A percentile compares a stretch with the other conserved stretches of the same genome.
phyloP scores from a whole-genome alignment of 73 alveolate species.

The Paramecium primaurelia region DNA sequence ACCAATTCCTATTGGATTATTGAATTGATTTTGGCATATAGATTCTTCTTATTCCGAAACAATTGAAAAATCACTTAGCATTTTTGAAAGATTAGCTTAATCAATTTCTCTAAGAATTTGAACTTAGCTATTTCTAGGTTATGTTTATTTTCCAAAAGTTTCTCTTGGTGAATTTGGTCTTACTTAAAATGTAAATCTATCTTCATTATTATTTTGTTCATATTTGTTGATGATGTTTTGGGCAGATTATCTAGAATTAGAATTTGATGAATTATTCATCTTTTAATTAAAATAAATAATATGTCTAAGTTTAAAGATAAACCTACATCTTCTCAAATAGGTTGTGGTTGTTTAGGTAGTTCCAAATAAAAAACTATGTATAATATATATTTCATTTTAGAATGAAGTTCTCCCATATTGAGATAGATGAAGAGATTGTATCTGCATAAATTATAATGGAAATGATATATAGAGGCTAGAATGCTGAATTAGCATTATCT shows the following conservation, averaged over 20 bases:
- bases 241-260: conserved; percentile 10
- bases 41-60: conserved; percentile 44
- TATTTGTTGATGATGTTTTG: not conserved
- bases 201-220: not conserved
- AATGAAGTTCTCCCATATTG: not conserved
- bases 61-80: conserved; percentile 24
- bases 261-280: not conserved
- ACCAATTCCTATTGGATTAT: conserved; percentile 28
- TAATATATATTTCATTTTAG: not conserved
- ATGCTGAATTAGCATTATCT: not conserved
- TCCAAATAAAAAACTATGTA: not conserved
- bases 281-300: not conserved
- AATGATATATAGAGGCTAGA: not conserved
- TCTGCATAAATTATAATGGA: not conserved
- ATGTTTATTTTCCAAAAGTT: conserved; percentile 16
- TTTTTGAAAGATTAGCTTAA: conserved; percentile 12
- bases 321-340: not conserved
- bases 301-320: not conserved
- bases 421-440: not conserved
- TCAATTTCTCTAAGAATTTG: not conserved
- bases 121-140: conserved; percentile 10
- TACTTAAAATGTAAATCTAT: not conserved
- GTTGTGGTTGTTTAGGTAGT: not conserved
- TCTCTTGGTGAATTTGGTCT: conserved; percentile 28
- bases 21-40: not conserved